phyloP scores from a whole-genome alignment of 352 stramenopile genomes.

The Phytophthora vignae region DNA sequence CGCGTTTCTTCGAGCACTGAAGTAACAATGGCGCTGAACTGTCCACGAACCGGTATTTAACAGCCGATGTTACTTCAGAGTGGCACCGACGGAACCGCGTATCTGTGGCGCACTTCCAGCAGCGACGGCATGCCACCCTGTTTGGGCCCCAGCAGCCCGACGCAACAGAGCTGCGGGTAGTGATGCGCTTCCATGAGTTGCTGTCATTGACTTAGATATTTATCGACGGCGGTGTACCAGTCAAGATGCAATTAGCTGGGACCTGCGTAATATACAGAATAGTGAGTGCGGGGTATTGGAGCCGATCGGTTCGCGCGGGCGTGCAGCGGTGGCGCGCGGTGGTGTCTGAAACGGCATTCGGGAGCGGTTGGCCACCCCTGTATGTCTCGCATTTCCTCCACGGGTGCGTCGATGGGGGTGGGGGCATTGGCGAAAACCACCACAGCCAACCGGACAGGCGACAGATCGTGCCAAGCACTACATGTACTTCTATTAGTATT shows the following conservation, averaged over 20 bases:
- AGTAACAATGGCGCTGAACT: constrained; percentile 15
- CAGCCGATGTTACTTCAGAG: constrained; percentile 20
- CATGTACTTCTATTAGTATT: too few relatives aligned
- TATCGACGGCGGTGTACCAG: too few relatives aligned
- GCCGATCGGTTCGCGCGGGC: not conserved
- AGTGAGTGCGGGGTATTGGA: not conserved
- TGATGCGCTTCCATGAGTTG: too few relatives aligned
- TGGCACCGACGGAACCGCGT: not conserved
- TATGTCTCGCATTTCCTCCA: not conserved
- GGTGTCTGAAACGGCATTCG: not conserved
- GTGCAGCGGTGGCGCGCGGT: not conserved
- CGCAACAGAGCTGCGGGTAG: not conserved
- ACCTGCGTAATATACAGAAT: too few relatives aligned
- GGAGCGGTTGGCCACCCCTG: not conserved
- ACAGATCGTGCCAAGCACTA: too few relatives aligned
- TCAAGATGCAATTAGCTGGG: too few relatives aligned
- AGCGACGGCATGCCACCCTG: not conserved
- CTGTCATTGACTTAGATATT: too few relatives aligned
- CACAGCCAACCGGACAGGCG: not conserved
- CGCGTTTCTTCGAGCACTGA: constrained; percentile 29
- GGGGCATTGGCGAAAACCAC: not conserved
- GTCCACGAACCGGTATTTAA: constrained; percentile 35
- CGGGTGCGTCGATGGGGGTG: not conserved
- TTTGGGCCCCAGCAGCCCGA: not conserved
- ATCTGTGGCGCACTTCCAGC: not conserved